Evolutionary conservation across 2,329 filamentous ascomycete genomes (phyloP), one percentile per base, ranked within the genome.

Genomic region (Clonostachys rosea): DNA sequence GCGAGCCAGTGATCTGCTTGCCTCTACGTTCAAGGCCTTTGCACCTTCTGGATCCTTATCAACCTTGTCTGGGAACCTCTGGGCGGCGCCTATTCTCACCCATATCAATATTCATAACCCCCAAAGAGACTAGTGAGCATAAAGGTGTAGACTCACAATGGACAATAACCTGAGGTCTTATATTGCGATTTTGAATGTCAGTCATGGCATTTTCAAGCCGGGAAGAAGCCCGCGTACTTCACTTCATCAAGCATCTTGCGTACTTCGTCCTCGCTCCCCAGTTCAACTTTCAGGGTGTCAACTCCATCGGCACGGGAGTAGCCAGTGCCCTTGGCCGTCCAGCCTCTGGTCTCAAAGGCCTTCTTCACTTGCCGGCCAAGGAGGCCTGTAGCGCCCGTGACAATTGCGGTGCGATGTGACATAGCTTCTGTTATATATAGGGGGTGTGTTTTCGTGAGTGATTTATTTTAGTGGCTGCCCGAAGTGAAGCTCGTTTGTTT

Each of bases 1-100:
- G 39, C 73, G 65, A 10, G 89, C 88, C 12, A 96, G 78, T 9
- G 69, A 67, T 43, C 74, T 70, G 42, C 88, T 87, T 3, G 89
- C 86, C 4, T 81, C 75, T 12, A 92, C 81, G 59, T 95, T 95
- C 57, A 95, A 73, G 16, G 76, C 77, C 50, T 78, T 79, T 4
- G 90, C 89, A 46, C 82, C 87, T 49, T 84, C 79, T 4, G 90
- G 91, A 62, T 96, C 82, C 53, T 81, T 78, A 57, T 91, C 86
- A 59, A 91, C 92, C 61, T 87, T 86, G 66, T 96, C 91, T 3
- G 91, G 91, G 59, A 86, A 95, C 51, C 89, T 83, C 65, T 95
- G 91, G 42, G 91, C 91, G 39, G 91, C 91, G 61, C 87, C 87
- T 91, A 52, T 36, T 14, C 36, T 30, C 18, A 6, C 17, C 18